These are phyloP conservation scores for Botryotinia globosa DNA, from an alignment of 2,329 filamentous ascomycete species.

Conservation along the genomic window DNA sequence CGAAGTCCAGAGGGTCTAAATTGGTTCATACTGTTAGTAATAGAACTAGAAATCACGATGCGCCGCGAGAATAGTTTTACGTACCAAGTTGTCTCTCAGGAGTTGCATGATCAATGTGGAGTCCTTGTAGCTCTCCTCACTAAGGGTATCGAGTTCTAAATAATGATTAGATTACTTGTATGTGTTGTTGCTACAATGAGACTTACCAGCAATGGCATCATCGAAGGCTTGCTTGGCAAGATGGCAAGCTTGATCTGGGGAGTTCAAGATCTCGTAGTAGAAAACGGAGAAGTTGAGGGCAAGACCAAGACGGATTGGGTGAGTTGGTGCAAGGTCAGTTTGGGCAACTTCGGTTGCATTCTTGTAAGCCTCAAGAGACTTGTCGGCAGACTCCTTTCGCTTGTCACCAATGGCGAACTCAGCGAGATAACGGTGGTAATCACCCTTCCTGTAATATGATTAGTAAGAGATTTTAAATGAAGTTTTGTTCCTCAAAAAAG, in stretches of 20 bases:
- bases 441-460: constrained; percentile 75
- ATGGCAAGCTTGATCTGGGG: constrained; percentile 94
- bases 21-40: constrained; percentile 16
- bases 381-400: constrained; percentile 91
- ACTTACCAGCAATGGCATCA: constrained; percentile 84
- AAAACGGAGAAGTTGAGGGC: constrained; percentile 99
- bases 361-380: constrained; percentile 98
- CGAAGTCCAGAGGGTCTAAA: constrained; percentile 95
- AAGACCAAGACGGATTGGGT: constrained; percentile 96
- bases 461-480: constrained; percentile 3
- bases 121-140: constrained; percentile 97
- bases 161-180: constrained; percentile 19
- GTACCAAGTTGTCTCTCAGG: constrained; percentile 83
- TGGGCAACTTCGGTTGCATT: constrained; percentile 97
- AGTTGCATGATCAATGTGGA: constrained; percentile 99
- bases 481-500: not conserved
- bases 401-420: constrained; percentile 94
- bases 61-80: not conserved
- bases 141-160: constrained; percentile 83
- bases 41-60: not conserved
- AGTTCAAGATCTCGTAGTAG: constrained; percentile 99
- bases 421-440: constrained; percentile 98
- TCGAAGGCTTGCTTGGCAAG: constrained; percentile 99
- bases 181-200: constrained; percentile 5
- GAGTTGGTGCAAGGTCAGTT: constrained; percentile 93